A percentile compares a stretch with the other conserved stretches of the same genome.
Evolutionary conservation across 306 rosid genomes (phyloP).

Genomic region (Lathyrus tuberosus): DNA sequence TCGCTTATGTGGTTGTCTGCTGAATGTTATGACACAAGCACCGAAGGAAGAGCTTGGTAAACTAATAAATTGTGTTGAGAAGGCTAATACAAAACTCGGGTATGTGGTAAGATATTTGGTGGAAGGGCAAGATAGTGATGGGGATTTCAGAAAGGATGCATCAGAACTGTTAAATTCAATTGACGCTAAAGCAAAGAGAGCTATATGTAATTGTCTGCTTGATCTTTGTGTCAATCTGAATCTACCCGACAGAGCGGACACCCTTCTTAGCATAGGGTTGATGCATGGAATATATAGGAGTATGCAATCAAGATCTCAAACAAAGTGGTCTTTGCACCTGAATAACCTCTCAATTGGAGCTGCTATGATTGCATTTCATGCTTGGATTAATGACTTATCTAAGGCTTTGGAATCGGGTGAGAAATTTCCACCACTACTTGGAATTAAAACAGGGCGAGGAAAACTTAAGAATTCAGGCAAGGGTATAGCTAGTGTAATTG

Average conservation of each 20-base stretch:
- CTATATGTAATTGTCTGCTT: slow-evolving; percentile 84
- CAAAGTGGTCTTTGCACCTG: too few relatives aligned
- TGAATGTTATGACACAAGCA: slow-evolving; percentile 76
- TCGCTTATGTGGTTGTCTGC: slow-evolving; percentile 82
- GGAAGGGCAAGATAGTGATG: slow-evolving; percentile 49
- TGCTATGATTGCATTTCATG: slow-evolving; percentile 74
- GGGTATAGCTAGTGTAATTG: slow-evolving; percentile 67
- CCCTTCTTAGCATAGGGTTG: too few relatives aligned
- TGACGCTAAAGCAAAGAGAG: slow-evolving; percentile 65
- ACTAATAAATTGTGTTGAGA: slow-evolving; percentile 61
- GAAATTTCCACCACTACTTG: slow-evolving; percentile 82
- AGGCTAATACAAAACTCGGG: slow-evolving; percentile 71
- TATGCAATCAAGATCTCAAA: too few relatives aligned
- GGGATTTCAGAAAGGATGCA: slow-evolving; percentile 59
- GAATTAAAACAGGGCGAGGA: slow-evolving; percentile 88
- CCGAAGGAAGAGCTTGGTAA: slow-evolving; percentile 70
- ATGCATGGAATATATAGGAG: too few relatives aligned
- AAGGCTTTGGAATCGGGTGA: slow-evolving; percentile 63
- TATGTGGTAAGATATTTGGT: slow-evolving; percentile 63
- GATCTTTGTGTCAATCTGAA: slow-evolving; percentile 79
- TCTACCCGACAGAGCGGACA: too few relatives aligned
- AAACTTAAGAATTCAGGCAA: slow-evolving; percentile 73
- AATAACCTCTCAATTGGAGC: slow-evolving; percentile 91
- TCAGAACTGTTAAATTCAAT: slow-evolving; percentile 58
- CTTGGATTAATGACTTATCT: slow-evolving; percentile 81